Conservation (phyloP, 1,284 basidiomycete species). For the Cutaneotrichosporon spelunceum region DNA sequence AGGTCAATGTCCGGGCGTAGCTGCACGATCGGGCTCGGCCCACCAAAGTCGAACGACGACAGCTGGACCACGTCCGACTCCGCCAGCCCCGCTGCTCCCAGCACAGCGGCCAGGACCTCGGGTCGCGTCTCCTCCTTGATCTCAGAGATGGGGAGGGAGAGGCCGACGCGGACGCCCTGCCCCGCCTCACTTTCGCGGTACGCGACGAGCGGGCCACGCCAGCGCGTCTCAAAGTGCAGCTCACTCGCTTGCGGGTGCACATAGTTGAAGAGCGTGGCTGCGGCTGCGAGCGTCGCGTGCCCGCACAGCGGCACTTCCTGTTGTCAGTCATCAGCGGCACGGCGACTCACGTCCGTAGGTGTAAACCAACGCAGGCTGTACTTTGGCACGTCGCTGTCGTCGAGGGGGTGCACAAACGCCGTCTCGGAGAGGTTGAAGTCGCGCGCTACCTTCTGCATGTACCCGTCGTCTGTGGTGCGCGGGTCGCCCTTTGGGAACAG, state of each 20-base stretch:
- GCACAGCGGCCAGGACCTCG: background rate
- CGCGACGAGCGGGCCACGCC: conserved; percentile 33
- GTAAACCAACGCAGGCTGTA: conserved; percentile 45
- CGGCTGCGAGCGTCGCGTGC: conserved; percentile 42
- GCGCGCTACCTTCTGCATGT: conserved; percentile 29
- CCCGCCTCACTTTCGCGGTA: conserved; percentile 17
- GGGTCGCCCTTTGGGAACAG: conserved; percentile 31
- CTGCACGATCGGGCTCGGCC: conserved; percentile 6
- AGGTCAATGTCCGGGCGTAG: conserved; percentile 24
- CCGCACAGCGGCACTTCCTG: conserved; percentile 44
- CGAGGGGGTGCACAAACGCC: conserved; percentile 32
- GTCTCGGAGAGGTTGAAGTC: conserved; percentile 46
- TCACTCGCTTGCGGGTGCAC: conserved; percentile 21
- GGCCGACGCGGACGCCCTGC: conserved; percentile 52
- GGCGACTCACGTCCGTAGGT: conserved; percentile 13
- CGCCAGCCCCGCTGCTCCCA: background rate
- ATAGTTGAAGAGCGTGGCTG: conserved; percentile 32
- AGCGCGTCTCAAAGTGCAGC: conserved; percentile 36
- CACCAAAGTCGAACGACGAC: conserved; percentile 22
- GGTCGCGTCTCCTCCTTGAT: conserved; percentile 2
- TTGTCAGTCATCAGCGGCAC: background rate
- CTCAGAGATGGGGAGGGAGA: conserved; percentile 68
- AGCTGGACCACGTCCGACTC: conserved; percentile 16
- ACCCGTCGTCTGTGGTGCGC: conserved; percentile 29
- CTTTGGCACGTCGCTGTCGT: conserved; percentile 15